Evolutionary conservation across 352 stramenopile species (phyloP).

Genomic region (Pythium periplocum): DNA sequence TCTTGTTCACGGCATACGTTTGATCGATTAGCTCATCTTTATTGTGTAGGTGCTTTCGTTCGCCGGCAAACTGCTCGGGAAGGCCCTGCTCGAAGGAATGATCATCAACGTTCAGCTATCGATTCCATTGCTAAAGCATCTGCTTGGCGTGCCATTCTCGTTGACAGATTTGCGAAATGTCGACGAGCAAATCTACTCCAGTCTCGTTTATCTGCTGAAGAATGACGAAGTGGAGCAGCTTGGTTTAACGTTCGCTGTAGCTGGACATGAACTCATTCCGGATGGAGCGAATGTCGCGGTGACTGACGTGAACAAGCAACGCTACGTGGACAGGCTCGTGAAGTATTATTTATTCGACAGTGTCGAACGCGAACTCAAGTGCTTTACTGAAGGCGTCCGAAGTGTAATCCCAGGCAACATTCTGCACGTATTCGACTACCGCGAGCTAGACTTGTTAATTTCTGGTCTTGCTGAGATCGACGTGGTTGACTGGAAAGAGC

Average conservation of each 20-base stretch:
- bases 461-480: slow-evolving; percentile 79
- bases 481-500: slow-evolving; percentile 77
- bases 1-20: neutral
- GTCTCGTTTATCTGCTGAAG: slow-evolving; percentile 55
- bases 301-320: slow-evolving; percentile 93
- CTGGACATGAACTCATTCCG: slow-evolving; percentile 56
- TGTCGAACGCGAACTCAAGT: slow-evolving; percentile 85
- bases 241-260: slow-evolving; percentile 59
- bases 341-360: slow-evolving; percentile 95
- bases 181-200: slow-evolving; percentile 69
- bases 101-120: slow-evolving; percentile 63
- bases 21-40: neutral
- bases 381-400: slow-evolving; percentile 84
- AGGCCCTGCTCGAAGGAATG: slow-evolving; percentile 67
- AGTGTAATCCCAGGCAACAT: slow-evolving; percentile 94
- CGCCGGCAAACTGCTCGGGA: slow-evolving; percentile 61
- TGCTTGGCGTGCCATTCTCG: slow-evolving; percentile 54
- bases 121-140: slow-evolving; percentile 62
- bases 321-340: slow-evolving; percentile 90
- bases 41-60: slow-evolving; percentile 71
- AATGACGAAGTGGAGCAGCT: slow-evolving; percentile 47
- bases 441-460: slow-evolving; percentile 91
- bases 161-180: slow-evolving; percentile 57
- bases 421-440: slow-evolving; percentile 97
- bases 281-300: slow-evolving; percentile 58